Evolutionary conservation across 495 filamentous ascomycete species (phyloP).

Genomic region (Astrothelium subdiscretum): DNA sequence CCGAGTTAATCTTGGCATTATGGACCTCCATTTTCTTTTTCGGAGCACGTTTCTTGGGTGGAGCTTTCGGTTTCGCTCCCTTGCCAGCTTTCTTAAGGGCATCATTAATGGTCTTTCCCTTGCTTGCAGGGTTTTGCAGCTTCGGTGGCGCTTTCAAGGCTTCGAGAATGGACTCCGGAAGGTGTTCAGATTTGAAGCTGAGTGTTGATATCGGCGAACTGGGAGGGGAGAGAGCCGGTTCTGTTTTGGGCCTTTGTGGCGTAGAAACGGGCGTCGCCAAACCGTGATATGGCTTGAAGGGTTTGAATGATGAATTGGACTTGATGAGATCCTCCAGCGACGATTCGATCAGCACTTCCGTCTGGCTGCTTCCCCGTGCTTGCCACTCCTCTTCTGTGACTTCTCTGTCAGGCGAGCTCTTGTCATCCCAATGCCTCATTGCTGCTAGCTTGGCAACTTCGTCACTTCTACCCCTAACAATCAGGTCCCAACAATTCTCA

Average conservation of each 20-base stretch:
- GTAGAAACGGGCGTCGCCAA: conserved; percentile 1
- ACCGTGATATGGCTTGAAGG: conserved; percentile 5
- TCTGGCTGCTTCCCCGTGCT: conserved; percentile 1
- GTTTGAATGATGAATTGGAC: neutral
- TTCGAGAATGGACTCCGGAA: neutral
- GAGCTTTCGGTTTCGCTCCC: conserved; percentile 5
- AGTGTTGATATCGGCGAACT: neutral
- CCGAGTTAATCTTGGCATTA: conserved; percentile 2
- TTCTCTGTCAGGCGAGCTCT: conserved; percentile 29
- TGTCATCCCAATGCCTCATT: conserved; percentile 67
- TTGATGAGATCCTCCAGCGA: conserved; percentile 11
- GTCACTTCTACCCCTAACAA: conserved; percentile 79
- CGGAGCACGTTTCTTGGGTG: conserved; percentile 5
- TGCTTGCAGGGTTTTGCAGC: neutral
- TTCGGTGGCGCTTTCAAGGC: neutral
- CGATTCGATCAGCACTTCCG: neutral
- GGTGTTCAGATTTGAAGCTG: neutral
- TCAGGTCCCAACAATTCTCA: conserved; percentile 81
- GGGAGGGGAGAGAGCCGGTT: neutral
- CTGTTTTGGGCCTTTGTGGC: neutral
- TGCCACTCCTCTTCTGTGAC: conserved; percentile 26
- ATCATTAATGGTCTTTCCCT: conserved; percentile 8
- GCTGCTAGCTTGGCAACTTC: conserved; percentile 65
- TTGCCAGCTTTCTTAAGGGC: neutral
- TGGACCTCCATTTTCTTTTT: neutral